A percentile compares a stretch with the other conserved stretches of the same genome.
These are phyloP conservation scores for Pestalotiopsis sp. DNA, from an alignment of 2,329 filamentous ascomycete genomes.

Conservation along the genomic window DNA sequence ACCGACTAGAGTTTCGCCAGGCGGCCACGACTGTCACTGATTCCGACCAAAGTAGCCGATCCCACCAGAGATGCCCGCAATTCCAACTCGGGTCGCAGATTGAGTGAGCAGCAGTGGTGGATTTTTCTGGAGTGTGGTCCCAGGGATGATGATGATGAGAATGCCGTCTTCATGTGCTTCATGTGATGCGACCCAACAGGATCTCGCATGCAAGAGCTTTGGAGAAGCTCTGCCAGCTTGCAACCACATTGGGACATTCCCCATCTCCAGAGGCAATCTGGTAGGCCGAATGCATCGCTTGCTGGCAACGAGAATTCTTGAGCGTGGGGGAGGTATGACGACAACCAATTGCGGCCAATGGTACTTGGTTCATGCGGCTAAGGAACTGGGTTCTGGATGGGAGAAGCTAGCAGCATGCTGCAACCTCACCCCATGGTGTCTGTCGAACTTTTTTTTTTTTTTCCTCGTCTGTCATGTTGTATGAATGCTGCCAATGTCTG, in stretches of 20 bases:
- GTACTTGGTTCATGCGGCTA: slow-evolving; percentile 32
- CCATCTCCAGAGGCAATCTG: slow-evolving; percentile 17
- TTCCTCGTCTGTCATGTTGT: not conserved
- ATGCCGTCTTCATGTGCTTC: slow-evolving; percentile 9
- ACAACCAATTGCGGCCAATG: slow-evolving; percentile 27
- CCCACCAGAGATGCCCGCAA: not conserved
- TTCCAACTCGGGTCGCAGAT: not conserved
- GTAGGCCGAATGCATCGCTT: not conserved
- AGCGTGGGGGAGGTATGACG: slow-evolving; percentile 30
- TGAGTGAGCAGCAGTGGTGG: not conserved
- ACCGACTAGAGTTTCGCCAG: not conserved
- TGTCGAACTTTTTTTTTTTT: slow-evolving; percentile 17
- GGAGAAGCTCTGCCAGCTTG: slow-evolving; percentile 10
- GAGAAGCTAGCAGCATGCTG: slow-evolving; percentile 19
- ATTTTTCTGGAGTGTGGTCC: not conserved
- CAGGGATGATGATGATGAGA: not conserved
- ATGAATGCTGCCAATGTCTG: not conserved
- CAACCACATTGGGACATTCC: slow-evolving; percentile 15
- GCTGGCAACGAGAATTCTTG: slow-evolving; percentile 8
- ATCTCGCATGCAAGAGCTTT: slow-evolving; percentile 11
- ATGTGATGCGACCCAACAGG: slow-evolving; percentile 14
- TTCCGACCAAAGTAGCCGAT: not conserved
- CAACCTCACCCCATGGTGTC: slow-evolving; percentile 18
- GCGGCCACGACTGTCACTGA: not conserved
- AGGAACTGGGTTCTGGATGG: slow-evolving; percentile 24